Percentiles rank a stretch among this genome's conserved stretches.
These are phyloP conservation scores for Colletotrichum spaethianum DNA, from an alignment of 2,329 filamentous ascomycete genomes.

Conservation along the genomic window DNA sequence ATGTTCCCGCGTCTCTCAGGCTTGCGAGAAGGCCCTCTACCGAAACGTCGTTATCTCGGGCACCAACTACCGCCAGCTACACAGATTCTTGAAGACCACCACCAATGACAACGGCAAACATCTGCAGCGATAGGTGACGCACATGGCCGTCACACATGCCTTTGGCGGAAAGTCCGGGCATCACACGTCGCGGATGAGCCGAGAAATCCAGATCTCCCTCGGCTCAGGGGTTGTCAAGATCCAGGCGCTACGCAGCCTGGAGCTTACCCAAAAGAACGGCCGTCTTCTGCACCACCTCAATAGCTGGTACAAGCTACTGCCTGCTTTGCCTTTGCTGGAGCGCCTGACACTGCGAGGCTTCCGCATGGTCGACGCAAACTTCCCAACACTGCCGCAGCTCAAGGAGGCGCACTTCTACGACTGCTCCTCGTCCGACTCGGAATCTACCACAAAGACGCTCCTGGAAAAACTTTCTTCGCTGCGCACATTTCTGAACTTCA, in stretches of 20 bases:
- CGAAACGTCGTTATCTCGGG: neutral
- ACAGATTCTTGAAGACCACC: neutral
- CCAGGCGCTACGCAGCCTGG: neutral
- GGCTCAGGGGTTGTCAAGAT: neutral
- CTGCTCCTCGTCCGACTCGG: neutral
- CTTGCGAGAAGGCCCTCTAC: neutral
- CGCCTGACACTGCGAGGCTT: neutral
- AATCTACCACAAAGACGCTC: neutral
- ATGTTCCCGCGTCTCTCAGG: neutral
- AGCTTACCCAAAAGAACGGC: neutral
- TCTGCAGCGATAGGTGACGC: neutral
- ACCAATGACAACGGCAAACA: neutral
- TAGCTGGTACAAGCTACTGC: neutral
- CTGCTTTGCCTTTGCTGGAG: neutral
- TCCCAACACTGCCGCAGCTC: neutral
- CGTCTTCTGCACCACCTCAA: neutral
- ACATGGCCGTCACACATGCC: neutral
- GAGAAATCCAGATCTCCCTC: neutral
- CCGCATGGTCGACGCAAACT: fast-evolving
- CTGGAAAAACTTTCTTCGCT: neutral
- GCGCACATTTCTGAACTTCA: neutral
- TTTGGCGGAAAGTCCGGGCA: too few relatives aligned
- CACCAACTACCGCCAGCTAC: neutral
- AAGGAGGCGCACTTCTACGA: neutral
- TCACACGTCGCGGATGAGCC: neutral